Conservation (phyloP, 1,139 yeast species). For the Scheffersomyces cryptocercus region DNA sequence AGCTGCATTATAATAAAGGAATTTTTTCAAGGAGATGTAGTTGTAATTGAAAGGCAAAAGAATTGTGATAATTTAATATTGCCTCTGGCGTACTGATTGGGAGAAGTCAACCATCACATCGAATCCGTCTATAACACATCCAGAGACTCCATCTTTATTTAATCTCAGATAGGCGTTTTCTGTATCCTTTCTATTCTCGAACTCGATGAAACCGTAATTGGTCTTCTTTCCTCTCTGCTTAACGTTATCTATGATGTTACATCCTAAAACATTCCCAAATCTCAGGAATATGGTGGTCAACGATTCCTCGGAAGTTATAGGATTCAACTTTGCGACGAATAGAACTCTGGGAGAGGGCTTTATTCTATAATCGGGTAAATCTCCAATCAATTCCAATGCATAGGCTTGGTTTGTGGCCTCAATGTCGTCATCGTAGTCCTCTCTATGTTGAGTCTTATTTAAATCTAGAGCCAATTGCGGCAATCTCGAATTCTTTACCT, state of each 20-base stretch:
- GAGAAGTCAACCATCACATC: conserved; percentile 69
- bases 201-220: conserved; percentile 64
- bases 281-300: conserved; percentile 55
- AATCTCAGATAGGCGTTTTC: conserved; percentile 62
- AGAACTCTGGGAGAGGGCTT: conserved; percentile 63
- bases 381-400: conserved; percentile 65
- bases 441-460: conserved; percentile 9
- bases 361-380: conserved; percentile 57
- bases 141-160: conserved; percentile 32
- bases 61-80: no score
- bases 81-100: conserved; percentile 47
- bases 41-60: no score
- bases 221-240: conserved; percentile 54
- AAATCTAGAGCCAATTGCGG: conserved; percentile 1
- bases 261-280: conserved; percentile 49
- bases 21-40: no score
- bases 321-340: conserved; percentile 64
- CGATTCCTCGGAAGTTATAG: conserved; percentile 58
- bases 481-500: conserved; percentile 12
- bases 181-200: conserved; percentile 45
- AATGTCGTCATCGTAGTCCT: conserved; percentile 18
- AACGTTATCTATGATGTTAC: conserved; percentile 5
- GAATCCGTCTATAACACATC: conserved; percentile 62
- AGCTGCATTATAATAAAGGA: no score
- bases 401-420: conserved; percentile 55